These are phyloP conservation scores for Cucurbita ficifolia DNA, from an alignment of 306 rosid species.

Conservation along the genomic window DNA sequence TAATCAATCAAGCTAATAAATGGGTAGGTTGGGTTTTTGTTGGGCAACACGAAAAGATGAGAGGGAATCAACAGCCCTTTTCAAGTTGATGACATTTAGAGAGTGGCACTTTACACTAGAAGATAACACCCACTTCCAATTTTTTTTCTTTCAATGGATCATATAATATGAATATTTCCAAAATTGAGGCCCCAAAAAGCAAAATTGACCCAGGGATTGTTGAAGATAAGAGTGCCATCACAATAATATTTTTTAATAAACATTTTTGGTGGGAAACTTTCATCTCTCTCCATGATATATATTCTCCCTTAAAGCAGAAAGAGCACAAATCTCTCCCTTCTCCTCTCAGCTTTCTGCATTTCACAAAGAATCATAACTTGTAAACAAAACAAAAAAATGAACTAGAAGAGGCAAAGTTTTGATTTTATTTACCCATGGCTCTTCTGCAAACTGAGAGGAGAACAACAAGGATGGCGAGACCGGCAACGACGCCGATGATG, in stretches of 20 bases:
- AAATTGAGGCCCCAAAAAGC: background rate
- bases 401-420: background rate
- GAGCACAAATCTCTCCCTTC: background rate
- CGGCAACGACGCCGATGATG: slow-evolving; percentile 56
- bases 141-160: background rate
- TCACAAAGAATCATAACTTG: background rate
- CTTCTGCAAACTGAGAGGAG: slow-evolving; percentile 76
- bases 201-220: background rate
- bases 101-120: background rate
- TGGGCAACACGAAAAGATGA: background rate
- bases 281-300: background rate
- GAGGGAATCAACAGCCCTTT: background rate
- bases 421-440: slow-evolving; percentile 33
- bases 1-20: background rate
- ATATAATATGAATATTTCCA: background rate
- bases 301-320: background rate
- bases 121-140: background rate
- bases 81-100: background rate
- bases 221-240: slow-evolving; percentile 1
- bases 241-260: background rate
- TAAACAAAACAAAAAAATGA: background rate
- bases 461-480: slow-evolving; percentile 59
- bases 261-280: background rate
- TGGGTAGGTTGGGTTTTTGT: background rate
- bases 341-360: background rate